phyloP scores from a whole-genome alignment of 306 rosid species.

The Prunus mume region DNA sequence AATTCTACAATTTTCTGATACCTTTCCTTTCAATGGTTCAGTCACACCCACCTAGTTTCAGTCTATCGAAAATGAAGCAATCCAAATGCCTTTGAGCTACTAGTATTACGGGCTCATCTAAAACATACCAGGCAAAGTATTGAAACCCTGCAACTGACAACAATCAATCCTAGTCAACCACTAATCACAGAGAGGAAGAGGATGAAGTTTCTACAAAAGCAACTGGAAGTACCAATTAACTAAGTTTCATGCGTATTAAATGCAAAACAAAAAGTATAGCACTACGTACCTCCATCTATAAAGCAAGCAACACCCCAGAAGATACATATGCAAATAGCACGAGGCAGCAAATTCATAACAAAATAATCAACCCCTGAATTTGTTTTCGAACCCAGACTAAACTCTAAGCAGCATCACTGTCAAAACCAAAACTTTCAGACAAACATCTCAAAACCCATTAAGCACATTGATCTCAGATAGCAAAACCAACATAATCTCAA shows the following conservation, averaged over 20 bases:
- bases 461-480: conserved; percentile 39
- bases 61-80: not conserved
- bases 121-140: not conserved
- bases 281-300: not conserved
- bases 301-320: not conserved
- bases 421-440: conserved; percentile 29
- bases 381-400: conserved; percentile 29
- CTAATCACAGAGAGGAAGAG: conserved; percentile 1
- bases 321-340: conserved; percentile 5
- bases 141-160: not conserved
- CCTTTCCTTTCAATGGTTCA: not conserved
- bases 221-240: too few species aligned
- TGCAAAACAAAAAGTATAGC: too few species aligned
- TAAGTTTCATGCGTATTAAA: too few species aligned
- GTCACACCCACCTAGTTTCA: not conserved
- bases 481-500: conserved; percentile 25
- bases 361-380: conserved; percentile 43
- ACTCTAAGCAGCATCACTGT: not conserved
- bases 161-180: conserved; percentile 6
- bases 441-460: conserved; percentile 41
- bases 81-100: conserved; percentile 2
- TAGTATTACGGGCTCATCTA: not conserved
- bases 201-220: not conserved
- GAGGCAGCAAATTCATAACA: conserved; percentile 20
- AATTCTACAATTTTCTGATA: not conserved